A percentile compares a stretch with the other conserved stretches of the same genome.
These are phyloP conservation scores for Solanum piurae DNA, from an alignment of 257 asterid species.

Conservation along the genomic window DNA sequence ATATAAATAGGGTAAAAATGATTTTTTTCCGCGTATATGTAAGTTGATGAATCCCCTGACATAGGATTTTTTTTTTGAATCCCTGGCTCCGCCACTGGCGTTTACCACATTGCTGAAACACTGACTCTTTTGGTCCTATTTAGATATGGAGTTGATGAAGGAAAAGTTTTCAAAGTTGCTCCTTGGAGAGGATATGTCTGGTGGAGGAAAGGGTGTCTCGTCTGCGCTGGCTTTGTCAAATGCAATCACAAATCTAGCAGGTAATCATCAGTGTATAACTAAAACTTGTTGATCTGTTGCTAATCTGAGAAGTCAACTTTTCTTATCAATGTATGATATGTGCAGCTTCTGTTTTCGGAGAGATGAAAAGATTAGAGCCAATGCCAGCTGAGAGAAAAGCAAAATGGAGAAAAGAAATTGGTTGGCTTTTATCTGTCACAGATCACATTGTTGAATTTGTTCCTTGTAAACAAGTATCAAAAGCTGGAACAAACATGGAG, in stretches of 20 bases:
- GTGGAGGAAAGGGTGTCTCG: slow-evolving; percentile 94
- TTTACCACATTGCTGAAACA: neutral
- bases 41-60: neutral
- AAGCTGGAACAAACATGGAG: slow-evolving; percentile 72
- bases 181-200: slow-evolving; percentile 97
- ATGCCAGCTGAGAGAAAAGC: slow-evolving; percentile 64
- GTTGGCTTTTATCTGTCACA: slow-evolving; percentile 87
- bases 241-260: slow-evolving; percentile 89
- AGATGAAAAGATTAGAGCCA: slow-evolving; percentile 76
- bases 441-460: slow-evolving; percentile 90
- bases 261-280: slow-evolving; percentile 12
- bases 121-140: neutral
- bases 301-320: neutral
- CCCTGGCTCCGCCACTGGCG: neutral
- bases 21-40: neutral
- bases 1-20: neutral
- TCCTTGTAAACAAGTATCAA: slow-evolving; percentile 60
- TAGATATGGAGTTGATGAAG: slow-evolving; percentile 76
- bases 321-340: neutral
- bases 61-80: neutral
- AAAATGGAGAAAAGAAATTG: slow-evolving; percentile 84
- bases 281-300: neutral
- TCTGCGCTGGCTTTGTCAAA: slow-evolving; percentile 90
- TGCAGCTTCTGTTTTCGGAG: slow-evolving; percentile 92
- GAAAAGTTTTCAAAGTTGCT: slow-evolving; percentile 88